Evolutionary conservation across 1,284 basidiomycete species (phyloP).

Genomic region (Boletus semigastroideus): DNA sequence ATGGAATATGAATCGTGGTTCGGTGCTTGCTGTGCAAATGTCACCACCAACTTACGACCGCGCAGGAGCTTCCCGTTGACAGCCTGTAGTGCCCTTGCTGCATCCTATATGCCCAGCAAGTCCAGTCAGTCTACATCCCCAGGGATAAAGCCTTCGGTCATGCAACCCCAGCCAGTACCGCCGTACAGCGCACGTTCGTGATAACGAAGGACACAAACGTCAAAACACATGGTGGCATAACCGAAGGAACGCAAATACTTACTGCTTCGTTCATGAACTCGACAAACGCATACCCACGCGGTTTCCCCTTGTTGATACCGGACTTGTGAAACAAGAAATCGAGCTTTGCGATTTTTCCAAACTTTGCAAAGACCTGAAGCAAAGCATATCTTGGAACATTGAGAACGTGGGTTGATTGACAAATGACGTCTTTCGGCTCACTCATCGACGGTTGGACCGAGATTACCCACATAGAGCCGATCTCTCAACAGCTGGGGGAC

Average conservation of each 20-base stretch:
- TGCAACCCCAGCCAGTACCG: slow-evolving; percentile 17
- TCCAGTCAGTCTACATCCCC: slow-evolving; percentile 18
- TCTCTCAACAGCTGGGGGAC: slow-evolving; percentile 48
- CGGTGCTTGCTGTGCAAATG: slow-evolving; percentile 83
- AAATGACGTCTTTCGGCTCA: slow-evolving; percentile 40
- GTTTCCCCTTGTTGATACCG: slow-evolving; percentile 86
- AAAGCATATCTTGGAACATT: slow-evolving; percentile 67
- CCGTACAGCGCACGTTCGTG: slow-evolving; percentile 53
- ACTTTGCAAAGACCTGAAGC: slow-evolving; percentile 87
- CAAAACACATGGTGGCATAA: slow-evolving; percentile 25
- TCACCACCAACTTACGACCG: slow-evolving; percentile 86
- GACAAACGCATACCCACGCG: slow-evolving; percentile 93
- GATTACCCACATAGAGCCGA: slow-evolving; percentile 89
- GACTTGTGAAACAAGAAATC: slow-evolving; percentile 96
- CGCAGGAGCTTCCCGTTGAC: slow-evolving; percentile 82
- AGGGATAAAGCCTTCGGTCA: slow-evolving; percentile 20
- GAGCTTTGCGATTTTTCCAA: slow-evolving; percentile 88
- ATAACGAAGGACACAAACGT: slow-evolving; percentile 25
- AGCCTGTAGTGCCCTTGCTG: slow-evolving; percentile 72
- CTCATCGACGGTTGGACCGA: slow-evolving; percentile 89
- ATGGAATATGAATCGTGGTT: slow-evolving; percentile 39
- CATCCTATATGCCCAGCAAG: slow-evolving; percentile 61
- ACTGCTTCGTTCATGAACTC: slow-evolving; percentile 82
- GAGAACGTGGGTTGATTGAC: slow-evolving; percentile 6
- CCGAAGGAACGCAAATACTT: slow-evolving; percentile 41